phyloP scores from a whole-genome alignment of 768 basidiomycete species.

The Naganishia kalamii region DNA sequence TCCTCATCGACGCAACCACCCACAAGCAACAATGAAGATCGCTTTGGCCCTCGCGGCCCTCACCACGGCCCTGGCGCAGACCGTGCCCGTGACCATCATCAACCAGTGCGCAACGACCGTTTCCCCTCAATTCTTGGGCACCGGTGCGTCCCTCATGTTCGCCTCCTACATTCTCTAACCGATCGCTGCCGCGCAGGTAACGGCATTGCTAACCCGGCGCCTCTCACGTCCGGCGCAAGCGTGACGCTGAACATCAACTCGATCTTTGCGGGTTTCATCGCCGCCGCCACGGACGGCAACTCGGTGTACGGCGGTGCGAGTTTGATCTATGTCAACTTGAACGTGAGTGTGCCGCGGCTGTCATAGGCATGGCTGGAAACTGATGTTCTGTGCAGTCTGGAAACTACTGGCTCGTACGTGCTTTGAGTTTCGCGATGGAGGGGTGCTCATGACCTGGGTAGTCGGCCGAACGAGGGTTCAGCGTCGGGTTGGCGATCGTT shows the following conservation, averaged over 20 bases:
- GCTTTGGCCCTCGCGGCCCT: not conserved
- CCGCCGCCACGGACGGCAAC: not conserved
- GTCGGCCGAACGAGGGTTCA: slow-evolving; percentile 9
- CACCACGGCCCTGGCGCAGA: not conserved
- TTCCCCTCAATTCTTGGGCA: slow-evolving; percentile 5
- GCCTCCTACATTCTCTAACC: too few species aligned
- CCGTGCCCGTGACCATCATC: not conserved
- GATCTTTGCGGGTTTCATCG: not conserved
- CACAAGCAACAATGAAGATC: too few species aligned
- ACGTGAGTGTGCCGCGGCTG: not conserved
- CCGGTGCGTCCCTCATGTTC: too few species aligned
- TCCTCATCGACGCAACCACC: not conserved
- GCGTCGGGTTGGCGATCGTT: not conserved
- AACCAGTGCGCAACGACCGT: slow-evolving; percentile 8
- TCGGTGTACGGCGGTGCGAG: not conserved
- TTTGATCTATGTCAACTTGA: slow-evolving; percentile 15
- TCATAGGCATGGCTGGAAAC: not conserved
- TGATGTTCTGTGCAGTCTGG: not conserved
- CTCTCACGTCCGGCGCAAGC: not conserved
- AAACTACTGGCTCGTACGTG: slow-evolving; percentile 17
- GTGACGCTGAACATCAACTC: not conserved
- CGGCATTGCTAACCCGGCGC: slow-evolving; percentile 3
- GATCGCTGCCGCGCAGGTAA: too few species aligned
- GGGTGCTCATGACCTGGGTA: not conserved
- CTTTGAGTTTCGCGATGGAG: not conserved